These are phyloP conservation scores for Domatiomyces catenatus DNA, from an alignment of 2,329 filamentous ascomycete species.

Conservation along the genomic window DNA sequence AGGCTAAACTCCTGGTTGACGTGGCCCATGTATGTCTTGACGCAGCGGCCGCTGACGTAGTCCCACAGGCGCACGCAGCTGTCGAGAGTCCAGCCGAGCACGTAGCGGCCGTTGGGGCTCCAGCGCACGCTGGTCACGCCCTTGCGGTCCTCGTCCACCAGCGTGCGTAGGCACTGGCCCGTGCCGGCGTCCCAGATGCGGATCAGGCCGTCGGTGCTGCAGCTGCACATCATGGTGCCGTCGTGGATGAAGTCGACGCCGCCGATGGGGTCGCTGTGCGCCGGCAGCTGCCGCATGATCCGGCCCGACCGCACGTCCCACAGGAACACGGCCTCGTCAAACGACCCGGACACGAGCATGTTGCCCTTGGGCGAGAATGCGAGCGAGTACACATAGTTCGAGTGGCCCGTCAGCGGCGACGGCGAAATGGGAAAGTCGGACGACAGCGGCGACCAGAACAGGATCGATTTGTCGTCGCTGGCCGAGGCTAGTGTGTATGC, in stretches of 20 bases:
- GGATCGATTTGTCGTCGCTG: conserved; percentile 89
- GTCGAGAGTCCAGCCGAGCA: conserved; percentile 84
- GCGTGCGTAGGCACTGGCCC: conserved; percentile 82
- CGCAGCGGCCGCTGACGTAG: conserved; percentile 75
- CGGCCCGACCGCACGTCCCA: conserved; percentile 87
- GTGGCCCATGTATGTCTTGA: conserved; percentile 96
- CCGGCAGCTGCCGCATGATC: conserved; percentile 78
- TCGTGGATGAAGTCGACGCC: conserved; percentile 88
- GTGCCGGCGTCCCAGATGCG: conserved; percentile 93
- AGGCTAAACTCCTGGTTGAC: conserved; percentile 70
- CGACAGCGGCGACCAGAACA: conserved; percentile 64
- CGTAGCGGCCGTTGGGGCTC: conserved; percentile 81
- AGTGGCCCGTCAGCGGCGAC: conserved; percentile 59
- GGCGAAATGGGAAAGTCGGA: conserved; percentile 38
- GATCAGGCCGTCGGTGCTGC: conserved; percentile 78
- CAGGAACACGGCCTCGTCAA: conserved; percentile 91
- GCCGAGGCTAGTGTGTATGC: conserved; percentile 61
- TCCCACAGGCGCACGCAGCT: conserved; percentile 85
- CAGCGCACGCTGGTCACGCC: conserved; percentile 81
- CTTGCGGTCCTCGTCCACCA: conserved; percentile 92
- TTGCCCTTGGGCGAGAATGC: conserved; percentile 98
- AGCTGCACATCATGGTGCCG: conserved; percentile 81
- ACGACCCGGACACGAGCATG: conserved; percentile 85
- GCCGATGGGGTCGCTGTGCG: conserved; percentile 85
- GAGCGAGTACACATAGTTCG: conserved; percentile 89